Evolutionary conservation across 2,329 filamentous ascomycete species (phyloP), one percentile per base, ranked within the genome.

Genomic region (Cercospora beticola): DNA sequence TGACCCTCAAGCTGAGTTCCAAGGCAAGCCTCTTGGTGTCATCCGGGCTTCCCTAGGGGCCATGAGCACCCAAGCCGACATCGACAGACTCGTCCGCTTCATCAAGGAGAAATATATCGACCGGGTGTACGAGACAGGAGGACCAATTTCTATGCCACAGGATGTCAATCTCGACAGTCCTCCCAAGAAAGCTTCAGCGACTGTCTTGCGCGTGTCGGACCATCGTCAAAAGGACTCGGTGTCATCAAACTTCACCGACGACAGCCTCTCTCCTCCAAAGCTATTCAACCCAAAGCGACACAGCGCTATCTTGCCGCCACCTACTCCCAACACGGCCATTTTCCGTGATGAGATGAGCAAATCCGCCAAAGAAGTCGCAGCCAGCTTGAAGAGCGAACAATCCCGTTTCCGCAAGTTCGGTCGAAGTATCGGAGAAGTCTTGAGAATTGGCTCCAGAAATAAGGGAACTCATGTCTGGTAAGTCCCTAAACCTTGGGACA

Each of bases 11-110:
- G 92, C 97, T 69, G 86, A 96, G 43, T 88, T 94, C 71, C 85
- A 86, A 31, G 93, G 92, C n/a, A 95, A 93, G 74, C 92, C 94
- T 4, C 96, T 92, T 0, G 94, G 94, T 0, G 88, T 95, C 33
- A 88, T 97, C 70, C 88, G 94, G 70, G 88, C 89, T 33, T 97
- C 93, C 74, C 79, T 97, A 0, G 94, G 94, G 3, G 92, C 94
- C 0, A 96, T 97, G 92, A 97, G 91, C 75, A 94, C 88, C 21
- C 76, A 87, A 26, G 82, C 83, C 5, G 94, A 98, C 77, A 87
- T 97, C 14, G 84, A 89, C 33, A 82, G 80, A 8, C 92, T 97
- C 63, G 71, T 94, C 8, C n/a, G 59, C 8, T 77, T 77, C 65
- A 57, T 76, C 16, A 52, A 70, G 6, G 70, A 72, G 16, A 72